A percentile compares a stretch with the other conserved stretches of the same genome.
Evolutionary conservation across 176 grass and related monocot genomes (phyloP).

Genomic region (Ensete ventricosum): DNA sequence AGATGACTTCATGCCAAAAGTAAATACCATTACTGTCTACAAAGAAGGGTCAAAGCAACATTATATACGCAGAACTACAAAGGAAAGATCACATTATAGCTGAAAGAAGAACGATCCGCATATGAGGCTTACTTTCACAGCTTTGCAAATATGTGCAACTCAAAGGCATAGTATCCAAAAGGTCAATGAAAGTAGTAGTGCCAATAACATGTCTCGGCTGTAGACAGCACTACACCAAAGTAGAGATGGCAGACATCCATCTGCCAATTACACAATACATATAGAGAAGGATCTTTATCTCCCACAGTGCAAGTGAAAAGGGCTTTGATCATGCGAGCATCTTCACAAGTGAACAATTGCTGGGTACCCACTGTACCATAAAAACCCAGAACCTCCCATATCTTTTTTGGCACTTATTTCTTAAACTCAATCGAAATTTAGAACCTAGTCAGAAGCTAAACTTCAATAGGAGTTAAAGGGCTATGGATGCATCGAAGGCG

Average conservation of each 20-base stretch:
- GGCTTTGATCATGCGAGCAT: not conserved
- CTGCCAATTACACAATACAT: not conserved
- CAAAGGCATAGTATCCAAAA: not conserved
- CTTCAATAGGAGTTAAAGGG: not conserved
- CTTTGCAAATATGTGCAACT: not conserved
- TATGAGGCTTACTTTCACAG: no score
- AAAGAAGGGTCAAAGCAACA: no score
- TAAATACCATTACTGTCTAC: no score
- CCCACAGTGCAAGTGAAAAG: not conserved
- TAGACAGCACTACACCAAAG: not conserved
- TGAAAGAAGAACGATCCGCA: no score
- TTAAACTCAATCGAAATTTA: not conserved
- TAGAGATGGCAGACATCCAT: not conserved
- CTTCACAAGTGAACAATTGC: not conserved
- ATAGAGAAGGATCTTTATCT: not conserved
- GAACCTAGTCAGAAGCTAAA: not conserved
- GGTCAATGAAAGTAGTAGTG: not conserved
- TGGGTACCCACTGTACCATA: not conserved
- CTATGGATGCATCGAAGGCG: slow-evolving; percentile 61
- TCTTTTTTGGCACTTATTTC: not conserved
- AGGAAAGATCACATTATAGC: no score
- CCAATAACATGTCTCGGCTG: not conserved
- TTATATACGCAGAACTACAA: no score
- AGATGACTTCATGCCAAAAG: no score
- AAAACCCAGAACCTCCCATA: not conserved